phyloP scores from a whole-genome alignment of 1,139 yeast species.

The Debaryomyces sp. region DNA sequence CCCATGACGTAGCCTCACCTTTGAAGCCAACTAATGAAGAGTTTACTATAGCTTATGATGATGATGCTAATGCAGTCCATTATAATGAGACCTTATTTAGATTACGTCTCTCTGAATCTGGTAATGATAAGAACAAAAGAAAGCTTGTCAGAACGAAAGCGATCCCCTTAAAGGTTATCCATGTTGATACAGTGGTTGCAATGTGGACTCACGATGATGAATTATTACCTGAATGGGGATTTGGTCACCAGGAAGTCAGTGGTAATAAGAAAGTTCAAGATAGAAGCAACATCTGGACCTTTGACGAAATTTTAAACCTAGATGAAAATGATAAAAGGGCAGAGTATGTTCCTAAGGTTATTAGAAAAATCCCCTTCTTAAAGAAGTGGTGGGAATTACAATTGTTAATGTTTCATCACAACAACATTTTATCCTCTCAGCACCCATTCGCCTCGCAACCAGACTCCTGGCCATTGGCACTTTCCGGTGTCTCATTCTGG shows the following conservation, averaged over 20 bases:
- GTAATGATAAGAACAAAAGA: conserved; percentile 45
- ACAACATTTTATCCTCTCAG: conserved; percentile 80
- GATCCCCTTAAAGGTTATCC: conserved; percentile 68
- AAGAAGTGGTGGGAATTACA: conserved; percentile 91
- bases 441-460: conserved; percentile 98
- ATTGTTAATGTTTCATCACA: conserved; percentile 85
- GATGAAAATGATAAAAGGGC: conserved; percentile 58
- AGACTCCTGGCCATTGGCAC: conserved; percentile 88
- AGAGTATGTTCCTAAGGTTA: conserved; percentile 57
- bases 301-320: conserved; percentile 73
- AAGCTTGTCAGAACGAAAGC: conserved; percentile 69
- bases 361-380: conserved; percentile 68
- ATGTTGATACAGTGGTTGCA: conserved; percentile 85
- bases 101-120: conserved; percentile 53
- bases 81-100: conserved; percentile 80
- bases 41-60: conserved; percentile 71
- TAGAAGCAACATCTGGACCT: conserved; percentile 68
- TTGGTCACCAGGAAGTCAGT: conserved; percentile 87
- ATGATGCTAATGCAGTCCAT: conserved; percentile 49
- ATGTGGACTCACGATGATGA: conserved; percentile 93
- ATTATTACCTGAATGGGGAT: conserved; percentile 92
- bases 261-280: conserved; percentile 85
- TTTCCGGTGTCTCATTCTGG: conserved; percentile 96
- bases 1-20: conserved; percentile 99
- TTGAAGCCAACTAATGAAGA: conserved; percentile 88